Conservation (phyloP, 768 basidiomycete genomes). For the Infundibulicybe gibba region DNA sequence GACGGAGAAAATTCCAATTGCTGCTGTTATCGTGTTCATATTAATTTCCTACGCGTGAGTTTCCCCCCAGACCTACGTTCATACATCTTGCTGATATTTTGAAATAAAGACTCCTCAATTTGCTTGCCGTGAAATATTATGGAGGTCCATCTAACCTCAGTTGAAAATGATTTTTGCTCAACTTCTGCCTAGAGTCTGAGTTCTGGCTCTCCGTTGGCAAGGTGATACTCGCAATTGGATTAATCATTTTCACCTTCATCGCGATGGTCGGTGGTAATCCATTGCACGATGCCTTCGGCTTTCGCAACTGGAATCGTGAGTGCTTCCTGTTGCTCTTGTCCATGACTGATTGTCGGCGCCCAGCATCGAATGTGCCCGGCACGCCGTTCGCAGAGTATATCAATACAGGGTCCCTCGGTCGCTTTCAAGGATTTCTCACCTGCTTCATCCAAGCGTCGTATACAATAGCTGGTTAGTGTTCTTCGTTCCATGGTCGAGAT, state of each 20-base stretch:
- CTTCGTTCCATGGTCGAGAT: neutral
- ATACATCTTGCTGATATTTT: neutral
- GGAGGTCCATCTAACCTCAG: slow-evolving; percentile 28
- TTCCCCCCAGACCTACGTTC: neutral
- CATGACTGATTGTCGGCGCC: neutral
- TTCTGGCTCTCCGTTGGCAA: slow-evolving; percentile 55
- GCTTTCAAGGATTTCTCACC: slow-evolving; percentile 60
- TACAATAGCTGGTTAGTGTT: slow-evolving; percentile 50
- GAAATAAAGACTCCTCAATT: slow-evolving; percentile 33
- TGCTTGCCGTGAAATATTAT: slow-evolving; percentile 47
- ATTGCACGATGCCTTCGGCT: slow-evolving; percentile 48
- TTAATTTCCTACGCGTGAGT: slow-evolving; percentile 39
- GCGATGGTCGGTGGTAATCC: slow-evolving; percentile 64
- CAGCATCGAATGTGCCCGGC: slow-evolving; percentile 41
- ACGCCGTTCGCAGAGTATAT: slow-evolving; percentile 58
- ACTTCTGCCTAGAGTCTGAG: slow-evolving; percentile 38
- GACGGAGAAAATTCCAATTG: slow-evolving; percentile 46
- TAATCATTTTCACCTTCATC: slow-evolving; percentile 52
- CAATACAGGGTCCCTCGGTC: slow-evolving; percentile 48
- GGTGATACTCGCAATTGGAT: slow-evolving; percentile 40
- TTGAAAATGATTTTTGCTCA: neutral
- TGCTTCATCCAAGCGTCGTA: slow-evolving; percentile 61
- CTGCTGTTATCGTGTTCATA: slow-evolving; percentile 40
- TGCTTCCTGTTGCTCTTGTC: neutral
- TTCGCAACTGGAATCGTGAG: slow-evolving; percentile 50